Evolutionary conservation across 2,329 filamentous ascomycete species (phyloP), one percentile per base, ranked within the genome.

Genomic region (Pestalotiopsis sp.): DNA sequence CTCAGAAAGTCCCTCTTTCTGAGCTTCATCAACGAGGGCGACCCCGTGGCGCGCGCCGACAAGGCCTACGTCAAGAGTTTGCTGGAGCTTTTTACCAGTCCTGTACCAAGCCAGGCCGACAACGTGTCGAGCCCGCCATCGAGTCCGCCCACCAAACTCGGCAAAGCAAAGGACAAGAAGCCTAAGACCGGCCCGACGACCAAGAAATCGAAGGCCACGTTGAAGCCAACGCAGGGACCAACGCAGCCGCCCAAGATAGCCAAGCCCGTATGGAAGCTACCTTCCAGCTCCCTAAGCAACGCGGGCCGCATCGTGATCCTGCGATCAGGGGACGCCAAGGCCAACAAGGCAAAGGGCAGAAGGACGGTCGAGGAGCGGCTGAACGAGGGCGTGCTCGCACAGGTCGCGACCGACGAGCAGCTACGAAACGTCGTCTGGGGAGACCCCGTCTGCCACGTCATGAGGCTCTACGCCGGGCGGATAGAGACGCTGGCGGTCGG

Each of bases 11-110:
- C 90, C 68, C 77, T 95, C 4, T 97, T 97, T 77, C 86, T 93
- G 66, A 89, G 87, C 57, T 94, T 97, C 76, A 84, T 95, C 74
- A 97, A 97, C 75, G 93, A 97, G 78, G 94, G 94, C 3, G 94
- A 97, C 72, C 93, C 93, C 0, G 92, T 97, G 0, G 86, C 89
- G 0, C 83, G 94, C 36, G 93, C 93, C 0, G 93, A 97, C 76
- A 92, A 90, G 78, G 86, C 89, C 0, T 95, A 97, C 73, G 84
- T 97, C 17, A 87, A 87, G 71, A 92, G 89, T 41, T 83, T 97
- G 11, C 80, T 96, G 1, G 90, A 92, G 69, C 83, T 97, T 0
- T 91, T 93, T 68, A 86, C 89, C 1, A 85, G 86, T 0, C 88
- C 92, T 0, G 80, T 85, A 1, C 90, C 91, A 1, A 75, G 69